These are phyloP conservation scores for Kwoniella botswanensis DNA, from an alignment of 768 basidiomycete species.

Conservation along the genomic window DNA sequence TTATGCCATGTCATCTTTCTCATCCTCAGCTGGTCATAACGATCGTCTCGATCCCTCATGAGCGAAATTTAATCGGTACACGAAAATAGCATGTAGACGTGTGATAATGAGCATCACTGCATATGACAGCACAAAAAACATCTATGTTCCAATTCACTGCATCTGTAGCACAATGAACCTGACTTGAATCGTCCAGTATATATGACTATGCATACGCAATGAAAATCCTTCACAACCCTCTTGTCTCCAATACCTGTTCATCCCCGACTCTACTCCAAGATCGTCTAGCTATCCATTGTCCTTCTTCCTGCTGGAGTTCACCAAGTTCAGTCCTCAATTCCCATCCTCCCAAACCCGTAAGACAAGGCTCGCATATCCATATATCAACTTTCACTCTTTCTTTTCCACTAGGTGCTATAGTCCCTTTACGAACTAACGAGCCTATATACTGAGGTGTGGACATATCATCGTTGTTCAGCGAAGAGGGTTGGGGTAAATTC, in stretches of 20 bases:
- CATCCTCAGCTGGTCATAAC: background rate
- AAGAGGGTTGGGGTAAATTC: conserved; percentile 59
- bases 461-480: conserved; percentile 38
- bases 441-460: conserved; percentile 69
- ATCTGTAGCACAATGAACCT: too few species aligned
- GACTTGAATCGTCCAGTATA: too few species aligned
- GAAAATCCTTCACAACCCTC: background rate
- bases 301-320: conserved; percentile 11
- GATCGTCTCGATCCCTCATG: too few species aligned
- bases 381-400: conserved; percentile 63
- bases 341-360: conserved; percentile 73
- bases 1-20: too few species aligned
- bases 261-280: conserved; percentile 36
- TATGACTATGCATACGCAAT: background rate
- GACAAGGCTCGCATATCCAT: conserved; percentile 69
- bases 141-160: too few species aligned
- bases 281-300: conserved; percentile 30
- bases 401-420: conserved; percentile 64
- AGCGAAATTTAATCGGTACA: too few species aligned
- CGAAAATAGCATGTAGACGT: too few species aligned
- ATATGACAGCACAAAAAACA: too few species aligned
- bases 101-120: too few species aligned
- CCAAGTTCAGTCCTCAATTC: conserved; percentile 65
- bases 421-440: conserved; percentile 69
- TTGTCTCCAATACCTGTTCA: conserved; percentile 3